Base-by-base conservation (phyloP, 2,329 filamentous ascomycete genomes). In the Diaporthe sp. region DNA sequence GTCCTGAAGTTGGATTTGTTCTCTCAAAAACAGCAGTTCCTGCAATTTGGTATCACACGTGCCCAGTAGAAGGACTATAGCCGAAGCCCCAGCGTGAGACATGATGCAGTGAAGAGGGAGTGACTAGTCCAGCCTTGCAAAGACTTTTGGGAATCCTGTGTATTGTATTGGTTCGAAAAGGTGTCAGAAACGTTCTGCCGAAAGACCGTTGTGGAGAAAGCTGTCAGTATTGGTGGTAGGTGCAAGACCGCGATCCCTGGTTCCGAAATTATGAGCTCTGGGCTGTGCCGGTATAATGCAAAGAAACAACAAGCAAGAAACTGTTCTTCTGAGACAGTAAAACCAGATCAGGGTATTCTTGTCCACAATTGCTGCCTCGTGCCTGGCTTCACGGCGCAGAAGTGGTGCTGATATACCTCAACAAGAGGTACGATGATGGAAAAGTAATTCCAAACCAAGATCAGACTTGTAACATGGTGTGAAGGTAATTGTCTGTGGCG, bases 11-110 rank as follows among this genome's bases (percentile, higher is more conserved):
- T 33, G 68, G 72, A 92, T 87, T 52, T 85, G 83, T 4, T 85
- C 81, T 61, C 86, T 86, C 2, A 92, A 82, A 78, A 87, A 92
- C 4, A 89, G 81, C 1, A 92, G 84, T 79, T 93, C 91, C 7
- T 87, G 81, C 15, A 91, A 84, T 79, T 93, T 93, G 42, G 91
- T 92, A 78, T 93, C 92, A 78, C 89, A 91, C 19, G 91, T 93
- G 28, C 91, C 91, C 30, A 93, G 81, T 28, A 93, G 80, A 57
- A 87, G 84, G 57, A 92, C 86, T 52, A 82, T 85, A 4, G 82
- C 81, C 77, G 58, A 19, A 22, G 35, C 13, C 47, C 30, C 81
- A 81, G 22, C 35, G 76, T 71, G 38, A 60, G 64, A 68, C 64
- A 68, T 68, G n/a, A 7, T 38, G 2, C 4, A 28, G n/a, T 4